Percentiles rank a stretch among this genome's conserved stretches.
These are phyloP conservation scores for Xerocomellus chrysenteron DNA, from an alignment of 768 basidiomycete species.

Conservation along the genomic window DNA sequence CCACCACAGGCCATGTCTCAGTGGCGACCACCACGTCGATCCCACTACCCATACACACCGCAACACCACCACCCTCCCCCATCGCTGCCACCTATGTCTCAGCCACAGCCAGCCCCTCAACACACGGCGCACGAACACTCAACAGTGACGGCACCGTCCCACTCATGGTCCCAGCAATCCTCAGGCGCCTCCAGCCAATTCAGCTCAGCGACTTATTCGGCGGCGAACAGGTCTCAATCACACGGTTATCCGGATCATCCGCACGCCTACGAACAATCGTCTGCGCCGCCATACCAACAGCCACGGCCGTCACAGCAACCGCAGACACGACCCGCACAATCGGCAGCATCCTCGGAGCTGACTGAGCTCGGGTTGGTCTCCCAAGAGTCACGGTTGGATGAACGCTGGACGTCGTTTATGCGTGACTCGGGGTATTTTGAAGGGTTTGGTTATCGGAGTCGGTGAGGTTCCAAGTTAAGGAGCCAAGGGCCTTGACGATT, in stretches of 20 bases:
- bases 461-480: constrained; percentile 6
- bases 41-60: constrained; percentile 29
- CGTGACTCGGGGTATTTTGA: constrained; percentile 51
- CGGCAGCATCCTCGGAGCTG: constrained; percentile 41
- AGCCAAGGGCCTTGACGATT: background rate
- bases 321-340: background rate
- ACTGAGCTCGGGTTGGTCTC: constrained; percentile 62
- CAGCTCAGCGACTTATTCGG: constrained; percentile 9
- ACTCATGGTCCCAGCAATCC: constrained; percentile 16
- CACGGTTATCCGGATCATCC: constrained; percentile 16
- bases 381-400: constrained; percentile 52
- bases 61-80: constrained; percentile 14
- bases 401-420: constrained; percentile 64
- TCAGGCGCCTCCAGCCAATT: constrained; percentile 5
- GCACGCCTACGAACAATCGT: constrained; percentile 17
- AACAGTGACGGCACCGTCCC: constrained; percentile 12
- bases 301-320: constrained; percentile 9
- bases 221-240: constrained; percentile 5
- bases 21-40: constrained; percentile 30
- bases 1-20: constrained; percentile 15
- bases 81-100: constrained; percentile 2
- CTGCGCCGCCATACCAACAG: constrained; percentile 3
- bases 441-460: constrained; percentile 29
- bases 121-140: constrained; percentile 19
- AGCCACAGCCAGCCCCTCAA: constrained; percentile 5